These are phyloP conservation scores for Vinca major DNA, from an alignment of 305 asterid species.

Conservation along the genomic window DNA sequence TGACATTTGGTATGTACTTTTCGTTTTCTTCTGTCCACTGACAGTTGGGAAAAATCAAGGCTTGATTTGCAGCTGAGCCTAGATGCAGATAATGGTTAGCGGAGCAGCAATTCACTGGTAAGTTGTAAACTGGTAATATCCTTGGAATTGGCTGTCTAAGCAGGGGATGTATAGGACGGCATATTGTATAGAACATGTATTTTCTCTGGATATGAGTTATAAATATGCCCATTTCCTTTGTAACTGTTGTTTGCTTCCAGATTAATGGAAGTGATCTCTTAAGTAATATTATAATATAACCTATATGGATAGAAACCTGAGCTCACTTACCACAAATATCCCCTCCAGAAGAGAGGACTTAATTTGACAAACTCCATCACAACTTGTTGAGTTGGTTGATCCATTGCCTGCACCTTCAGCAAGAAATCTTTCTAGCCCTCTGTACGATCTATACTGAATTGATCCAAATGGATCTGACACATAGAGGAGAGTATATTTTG, in stretches of 20 bases:
- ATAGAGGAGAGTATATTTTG: conserved; percentile 56
- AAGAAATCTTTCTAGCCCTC: conserved; percentile 63
- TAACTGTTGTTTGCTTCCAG: background rate
- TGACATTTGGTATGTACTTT: no score
- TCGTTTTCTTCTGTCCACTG: no score
- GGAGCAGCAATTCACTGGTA: no score
- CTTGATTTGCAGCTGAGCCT: background rate
- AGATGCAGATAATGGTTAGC: background rate
- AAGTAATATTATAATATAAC: conserved; percentile 12
- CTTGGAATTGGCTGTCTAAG: background rate
- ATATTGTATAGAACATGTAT: no score
- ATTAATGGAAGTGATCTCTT: background rate
- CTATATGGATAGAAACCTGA: conserved; percentile 4
- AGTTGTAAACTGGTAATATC: no score
- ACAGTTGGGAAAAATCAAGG: no score
- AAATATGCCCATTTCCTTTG: background rate
- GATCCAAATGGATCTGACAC: conserved; percentile 71
- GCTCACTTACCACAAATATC: conserved; percentile 65
- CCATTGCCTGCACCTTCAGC: conserved; percentile 62
- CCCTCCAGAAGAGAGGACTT: conserved; percentile 90
- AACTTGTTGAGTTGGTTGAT: conserved; percentile 35
- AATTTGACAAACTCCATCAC: conserved; percentile 85
- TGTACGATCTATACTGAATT: conserved; percentile 30
- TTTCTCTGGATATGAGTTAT: background rate
- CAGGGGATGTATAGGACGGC: no score